Evolutionary conservation across 2,329 filamentous ascomycete genomes (phyloP).

Genomic region (Scedosporium dehoogii): DNA sequence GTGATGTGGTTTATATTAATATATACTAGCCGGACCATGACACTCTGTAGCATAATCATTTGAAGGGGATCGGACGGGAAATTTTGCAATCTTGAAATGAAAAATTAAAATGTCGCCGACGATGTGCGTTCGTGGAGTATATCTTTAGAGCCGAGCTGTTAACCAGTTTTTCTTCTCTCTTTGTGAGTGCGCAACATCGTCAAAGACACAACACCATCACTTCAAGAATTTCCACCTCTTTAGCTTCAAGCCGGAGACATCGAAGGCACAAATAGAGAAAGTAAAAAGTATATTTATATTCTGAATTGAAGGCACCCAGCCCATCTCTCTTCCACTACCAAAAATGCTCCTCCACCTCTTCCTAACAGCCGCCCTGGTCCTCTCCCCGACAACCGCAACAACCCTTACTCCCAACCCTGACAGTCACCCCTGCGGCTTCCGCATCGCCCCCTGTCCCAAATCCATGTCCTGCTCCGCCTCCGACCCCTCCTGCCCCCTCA

Average conservation of each 20-base stretch:
- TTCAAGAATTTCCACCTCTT: too few relatives aligned
- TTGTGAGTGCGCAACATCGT: neutral
- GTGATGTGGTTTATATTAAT: neutral
- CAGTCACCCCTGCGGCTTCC: conserved; percentile 16
- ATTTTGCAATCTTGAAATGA: neutral
- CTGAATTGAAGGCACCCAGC: too few relatives aligned
- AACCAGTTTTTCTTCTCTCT: neutral
- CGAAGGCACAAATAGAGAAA: too few relatives aligned
- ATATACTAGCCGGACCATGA: neutral
- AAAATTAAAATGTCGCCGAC: neutral
- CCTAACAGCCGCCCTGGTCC: neutral
- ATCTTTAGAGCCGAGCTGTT: neutral
- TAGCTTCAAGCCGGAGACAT: too few relatives aligned
- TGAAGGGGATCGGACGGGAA: neutral
- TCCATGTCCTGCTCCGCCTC: conserved; percentile 15
- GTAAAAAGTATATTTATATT: too few relatives aligned
- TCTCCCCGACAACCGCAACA: neutral
- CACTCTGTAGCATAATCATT: neutral
- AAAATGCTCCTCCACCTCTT: neutral
- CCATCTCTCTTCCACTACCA: neutral
- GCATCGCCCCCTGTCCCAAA: conserved; percentile 18
- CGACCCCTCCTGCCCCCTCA: conserved; percentile 10
- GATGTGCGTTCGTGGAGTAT: neutral
- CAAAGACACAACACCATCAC: too few relatives aligned
- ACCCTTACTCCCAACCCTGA: neutral